A percentile compares a stretch with the other conserved stretches of the same genome.
Evolutionary conservation across 345 rosid genomes (phyloP).

Genomic region (Leavenworthia alabamica): DNA sequence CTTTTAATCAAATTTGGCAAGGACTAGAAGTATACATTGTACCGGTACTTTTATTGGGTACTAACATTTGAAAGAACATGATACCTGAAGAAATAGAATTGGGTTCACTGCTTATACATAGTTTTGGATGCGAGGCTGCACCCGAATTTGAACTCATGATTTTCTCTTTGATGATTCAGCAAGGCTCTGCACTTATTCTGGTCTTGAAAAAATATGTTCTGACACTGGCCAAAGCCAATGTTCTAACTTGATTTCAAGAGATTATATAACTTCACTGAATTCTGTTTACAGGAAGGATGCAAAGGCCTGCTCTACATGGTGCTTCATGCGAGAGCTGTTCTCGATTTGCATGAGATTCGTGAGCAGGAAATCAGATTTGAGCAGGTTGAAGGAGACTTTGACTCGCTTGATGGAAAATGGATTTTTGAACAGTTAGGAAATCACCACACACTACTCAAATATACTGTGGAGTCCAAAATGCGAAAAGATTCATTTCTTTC

Average conservation of each 20-base stretch:
- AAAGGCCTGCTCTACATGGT: slow-evolving; percentile 92
- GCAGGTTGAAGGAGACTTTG: slow-evolving; percentile 95
- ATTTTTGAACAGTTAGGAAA: slow-evolving; percentile 79
- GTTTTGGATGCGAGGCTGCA: background rate
- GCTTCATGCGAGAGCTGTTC: slow-evolving; percentile 92
- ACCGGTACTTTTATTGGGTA: background rate
- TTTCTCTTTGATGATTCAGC: background rate
- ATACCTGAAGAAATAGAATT: background rate
- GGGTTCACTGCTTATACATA: background rate
- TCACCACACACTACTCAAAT: slow-evolving; percentile 86
- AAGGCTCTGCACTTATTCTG: background rate
- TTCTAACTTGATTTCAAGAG: background rate
- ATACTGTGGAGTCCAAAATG: slow-evolving; percentile 86
- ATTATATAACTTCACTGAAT: background rate
- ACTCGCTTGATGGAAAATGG: slow-evolving; percentile 93
- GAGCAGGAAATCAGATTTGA: slow-evolving; percentile 79
- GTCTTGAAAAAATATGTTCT: background rate
- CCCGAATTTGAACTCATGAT: background rate
- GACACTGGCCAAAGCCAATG: slow-evolving; percentile 3
- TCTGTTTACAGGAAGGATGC: slow-evolving; percentile 75
- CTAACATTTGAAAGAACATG: background rate
- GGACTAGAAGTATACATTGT: background rate
- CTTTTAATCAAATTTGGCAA: background rate
- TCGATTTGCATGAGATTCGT: slow-evolving; percentile 71
- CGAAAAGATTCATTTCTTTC: slow-evolving; percentile 80